Conservation (phyloP, 495 filamentous ascomycete genomes). For the Hypoxylon subgilvum region DNA sequence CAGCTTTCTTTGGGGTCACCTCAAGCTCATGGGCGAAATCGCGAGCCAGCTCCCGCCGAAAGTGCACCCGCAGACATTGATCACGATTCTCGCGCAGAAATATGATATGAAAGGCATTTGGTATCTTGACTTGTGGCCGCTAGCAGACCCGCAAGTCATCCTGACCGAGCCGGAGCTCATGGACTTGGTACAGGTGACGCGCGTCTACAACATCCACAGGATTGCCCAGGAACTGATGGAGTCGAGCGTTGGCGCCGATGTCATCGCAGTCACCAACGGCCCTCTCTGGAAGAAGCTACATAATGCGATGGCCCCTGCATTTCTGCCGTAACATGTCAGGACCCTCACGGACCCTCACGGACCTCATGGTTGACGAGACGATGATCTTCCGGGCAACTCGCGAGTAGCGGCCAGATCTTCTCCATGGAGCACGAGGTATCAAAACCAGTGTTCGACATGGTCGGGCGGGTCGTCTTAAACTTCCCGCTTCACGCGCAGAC, state of each 20-base stretch:
- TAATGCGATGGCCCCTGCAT: conserved; percentile 32
- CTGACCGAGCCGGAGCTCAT: conserved; percentile 24
- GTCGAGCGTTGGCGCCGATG: conserved; percentile 7
- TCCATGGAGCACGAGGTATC: conserved; percentile 3
- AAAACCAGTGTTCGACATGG: conserved; percentile 24
- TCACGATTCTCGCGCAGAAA: conserved; percentile 9
- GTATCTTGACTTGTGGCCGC: conserved; percentile 38
- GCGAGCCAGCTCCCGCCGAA: conserved; percentile 6
- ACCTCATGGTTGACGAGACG: conserved; percentile 26
- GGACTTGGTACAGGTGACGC: conserved; percentile 18
- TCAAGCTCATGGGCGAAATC: conserved; percentile 15
- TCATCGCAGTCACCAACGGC: conserved; percentile 28
- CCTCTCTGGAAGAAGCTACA: conserved; percentile 35
- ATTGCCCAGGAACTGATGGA: conserved; percentile 6
- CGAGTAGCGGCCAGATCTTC: conserved; percentile 6
- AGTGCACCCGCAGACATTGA: conserved; percentile 2
- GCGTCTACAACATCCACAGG: conserved; percentile 16
- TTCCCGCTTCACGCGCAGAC: conserved; percentile 5
- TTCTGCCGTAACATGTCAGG: conserved; percentile 20
- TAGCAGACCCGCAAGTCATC: conserved; percentile 30
- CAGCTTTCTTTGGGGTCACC: conserved; percentile 13
- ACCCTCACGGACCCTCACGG: conserved; percentile 18
- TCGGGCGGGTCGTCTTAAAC: conserved; percentile 28
- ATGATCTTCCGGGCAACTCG: conserved; percentile 18
- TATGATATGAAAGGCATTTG: conserved; percentile 34